A percentile compares a stretch with the other conserved stretches of the same genome.
These are phyloP conservation scores for Fusarium sp. DNA, from an alignment of 2,329 filamentous ascomycete genomes.

Conservation along the genomic window DNA sequence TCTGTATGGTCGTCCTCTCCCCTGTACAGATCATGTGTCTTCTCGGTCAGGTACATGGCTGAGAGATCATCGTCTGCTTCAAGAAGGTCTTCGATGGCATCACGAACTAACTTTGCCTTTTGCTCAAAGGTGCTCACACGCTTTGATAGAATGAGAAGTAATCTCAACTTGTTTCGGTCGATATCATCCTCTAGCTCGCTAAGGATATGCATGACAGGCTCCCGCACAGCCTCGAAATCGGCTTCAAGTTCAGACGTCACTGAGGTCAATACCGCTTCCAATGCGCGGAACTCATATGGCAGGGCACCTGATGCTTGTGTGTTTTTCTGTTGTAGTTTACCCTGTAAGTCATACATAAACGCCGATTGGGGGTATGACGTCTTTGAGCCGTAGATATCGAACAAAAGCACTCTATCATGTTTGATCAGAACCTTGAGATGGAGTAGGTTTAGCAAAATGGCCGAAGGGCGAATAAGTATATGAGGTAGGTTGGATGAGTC, in stretches of 20 bases:
- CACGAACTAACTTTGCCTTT: constrained; percentile 91
- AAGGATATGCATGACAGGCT: constrained; percentile 90
- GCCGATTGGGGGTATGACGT: constrained; percentile 95
- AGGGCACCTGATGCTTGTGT: constrained; percentile 69
- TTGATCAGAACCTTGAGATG: constrained; percentile 97
- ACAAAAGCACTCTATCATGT: constrained; percentile 91
- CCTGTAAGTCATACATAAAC: constrained; percentile 98
- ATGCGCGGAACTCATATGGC: constrained; percentile 94
- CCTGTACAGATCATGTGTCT: constrained; percentile 77
- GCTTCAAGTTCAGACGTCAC: constrained; percentile 92
- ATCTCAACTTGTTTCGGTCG: constrained; percentile 90
- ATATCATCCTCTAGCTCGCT: constrained; percentile 96
- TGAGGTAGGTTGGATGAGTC: constrained; percentile 96
- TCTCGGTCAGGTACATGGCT: constrained; percentile 95
- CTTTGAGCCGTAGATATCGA: constrained; percentile 94
- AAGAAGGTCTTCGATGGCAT: constrained; percentile 93
- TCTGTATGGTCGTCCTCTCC: constrained; percentile 92
- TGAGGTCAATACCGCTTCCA: constrained; percentile 94
- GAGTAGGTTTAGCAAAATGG: constrained; percentile 95
- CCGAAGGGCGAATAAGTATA: constrained; percentile 91
- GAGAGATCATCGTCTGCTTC: constrained; percentile 96
- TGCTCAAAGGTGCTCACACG: constrained; percentile 97
- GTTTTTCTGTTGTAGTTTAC: constrained; percentile 87
- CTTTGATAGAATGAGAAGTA: constrained; percentile 94
- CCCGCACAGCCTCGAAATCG: constrained; percentile 93